These are phyloP conservation scores for Magnolia changhungtana DNA, from an alignment of 164 flowering plant genomes.

Conservation along the genomic window DNA sequence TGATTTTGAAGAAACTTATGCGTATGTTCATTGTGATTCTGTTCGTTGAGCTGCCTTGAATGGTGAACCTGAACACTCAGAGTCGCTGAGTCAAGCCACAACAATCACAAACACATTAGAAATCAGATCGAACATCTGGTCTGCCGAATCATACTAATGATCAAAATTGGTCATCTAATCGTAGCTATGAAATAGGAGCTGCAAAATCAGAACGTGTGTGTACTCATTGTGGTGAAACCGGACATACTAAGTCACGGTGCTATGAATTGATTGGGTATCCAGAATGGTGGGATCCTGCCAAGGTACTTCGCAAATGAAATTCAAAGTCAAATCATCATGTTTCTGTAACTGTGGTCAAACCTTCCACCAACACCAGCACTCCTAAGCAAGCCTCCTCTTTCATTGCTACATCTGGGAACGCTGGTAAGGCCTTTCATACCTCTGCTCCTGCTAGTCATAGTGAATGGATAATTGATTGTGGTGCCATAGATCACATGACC, in stretches of 20 bases:
- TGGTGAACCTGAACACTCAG: neutral
- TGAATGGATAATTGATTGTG: constrained; percentile 9
- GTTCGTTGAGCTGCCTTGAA: neutral
- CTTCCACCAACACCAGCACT: neutral
- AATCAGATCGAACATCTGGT: neutral
- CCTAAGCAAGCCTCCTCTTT: constrained; percentile 5
- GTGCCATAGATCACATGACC: constrained; percentile 2
- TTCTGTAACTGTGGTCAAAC: neutral
- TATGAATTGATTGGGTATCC: constrained; percentile 13
- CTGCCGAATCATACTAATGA: neutral
- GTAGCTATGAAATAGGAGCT: neutral
- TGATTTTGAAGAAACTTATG: constrained; percentile 4
- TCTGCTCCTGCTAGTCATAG: neutral
- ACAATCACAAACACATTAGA: neutral
- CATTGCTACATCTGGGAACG: neutral
- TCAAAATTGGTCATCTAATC: neutral
- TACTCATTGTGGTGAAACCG: constrained; percentile 8
- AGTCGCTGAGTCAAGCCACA: neutral
- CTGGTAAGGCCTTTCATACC: constrained; percentile 1
- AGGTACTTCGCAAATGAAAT: neutral
- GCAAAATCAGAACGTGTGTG: neutral
- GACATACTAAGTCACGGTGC: constrained; percentile 4
- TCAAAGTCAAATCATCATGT: neutral
- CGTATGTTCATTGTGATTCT: constrained; percentile 1
- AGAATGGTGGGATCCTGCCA: constrained; percentile 7